Evolutionary conservation across 805 yeast genomes (phyloP), one percentile per base, ranked within the genome.

Genomic region (Metschnikowia drakensbergensis): DNA sequence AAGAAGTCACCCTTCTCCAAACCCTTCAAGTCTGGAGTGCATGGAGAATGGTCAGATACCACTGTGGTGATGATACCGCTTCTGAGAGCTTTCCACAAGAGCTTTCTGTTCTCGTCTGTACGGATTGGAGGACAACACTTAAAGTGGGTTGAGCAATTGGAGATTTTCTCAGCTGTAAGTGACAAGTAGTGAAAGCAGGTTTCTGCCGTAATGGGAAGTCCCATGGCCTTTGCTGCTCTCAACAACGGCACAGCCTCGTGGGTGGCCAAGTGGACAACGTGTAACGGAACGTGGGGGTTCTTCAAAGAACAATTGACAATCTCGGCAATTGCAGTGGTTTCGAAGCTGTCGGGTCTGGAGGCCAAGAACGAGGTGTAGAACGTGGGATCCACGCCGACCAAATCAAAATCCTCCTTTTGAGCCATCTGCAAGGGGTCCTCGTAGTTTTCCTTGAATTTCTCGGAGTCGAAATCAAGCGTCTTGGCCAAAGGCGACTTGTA

Each of bases 61-160:
- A 91, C 96, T 3, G 96, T 83, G 11, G 87, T 79, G 51, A 91
- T 84, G 30, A 83, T 69, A 33, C 81, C 82, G 23, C 75, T 75
- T 46, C 79, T 64, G 31, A 92, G 71, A 0, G 92, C 97, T 48
- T 76, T 68, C 97, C 97, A 92, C 40, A 91, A 75, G 33, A 77
- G 73, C 37, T 75, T 66, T 55, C 94, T 76, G 65, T 92, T 92
- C 38, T 76, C 75, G 53, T 84, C 83, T 1, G 86, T 72, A 52
- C 98, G 74, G 55, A 91, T 91, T 2, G 98, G 98, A 1, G 98
- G 98, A 65, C 97, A 92, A 63, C 97, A 92, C 67, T 91, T 91
- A 76, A 78, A 88, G 60, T 84, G 88, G 4, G 97, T 91, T 10
- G 84, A 82, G 45, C 88, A 81, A 58, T 82, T 78, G 17, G 89